Percentiles rank a stretch among this genome's conserved stretches.
These are phyloP conservation scores for Ganoderma sinense DNA, from an alignment of 1,284 basidiomycete genomes.

Conservation along the genomic window DNA sequence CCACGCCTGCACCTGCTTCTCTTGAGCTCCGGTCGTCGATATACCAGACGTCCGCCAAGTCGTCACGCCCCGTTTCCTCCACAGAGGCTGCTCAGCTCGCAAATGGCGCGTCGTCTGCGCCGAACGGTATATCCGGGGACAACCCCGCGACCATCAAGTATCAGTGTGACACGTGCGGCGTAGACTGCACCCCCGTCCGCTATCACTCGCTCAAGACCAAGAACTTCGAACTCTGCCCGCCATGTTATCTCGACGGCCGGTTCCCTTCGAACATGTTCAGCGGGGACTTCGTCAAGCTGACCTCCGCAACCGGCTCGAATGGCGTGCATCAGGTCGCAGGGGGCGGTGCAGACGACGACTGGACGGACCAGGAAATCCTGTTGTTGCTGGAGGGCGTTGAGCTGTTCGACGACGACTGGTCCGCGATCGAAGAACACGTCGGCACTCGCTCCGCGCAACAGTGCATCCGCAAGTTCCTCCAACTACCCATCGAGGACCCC, in stretches of 20 bases:
- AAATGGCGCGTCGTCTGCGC: constrained; percentile 62
- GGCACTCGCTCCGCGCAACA: constrained; percentile 92
- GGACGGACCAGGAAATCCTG: constrained; percentile 93
- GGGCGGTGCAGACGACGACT: constrained; percentile 68
- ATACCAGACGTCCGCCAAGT: constrained; percentile 87
- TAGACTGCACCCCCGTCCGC: constrained; percentile 88
- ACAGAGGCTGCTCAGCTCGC: constrained; percentile 70
- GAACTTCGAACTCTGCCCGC: constrained; percentile 87
- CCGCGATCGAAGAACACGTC: constrained; percentile 90
- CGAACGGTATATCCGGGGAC: constrained; percentile 50
- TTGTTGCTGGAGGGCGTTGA: constrained; percentile 94
- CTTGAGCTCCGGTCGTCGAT: constrained; percentile 88
- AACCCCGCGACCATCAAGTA: constrained; percentile 58
- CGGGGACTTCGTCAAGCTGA: constrained; percentile 96
- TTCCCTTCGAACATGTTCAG: constrained; percentile 98
- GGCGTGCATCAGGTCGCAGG: constrained; percentile 51
- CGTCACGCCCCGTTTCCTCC: constrained; percentile 72
- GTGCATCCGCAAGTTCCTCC: constrained; percentile 95
- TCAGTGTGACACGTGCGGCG: constrained; percentile 93
- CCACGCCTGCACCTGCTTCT: constrained; percentile 68
- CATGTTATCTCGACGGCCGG: constrained; percentile 95
- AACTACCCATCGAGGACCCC: constrained; percentile 96
- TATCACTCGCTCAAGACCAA: constrained; percentile 96
- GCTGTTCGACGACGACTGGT: constrained; percentile 99
- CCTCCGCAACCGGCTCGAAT: constrained; percentile 50